Percentiles rank a stretch among this genome's conserved stretches.
Evolutionary conservation across 176 grass and related monocot genomes (phyloP).

Genomic region (Typha latifolia): DNA sequence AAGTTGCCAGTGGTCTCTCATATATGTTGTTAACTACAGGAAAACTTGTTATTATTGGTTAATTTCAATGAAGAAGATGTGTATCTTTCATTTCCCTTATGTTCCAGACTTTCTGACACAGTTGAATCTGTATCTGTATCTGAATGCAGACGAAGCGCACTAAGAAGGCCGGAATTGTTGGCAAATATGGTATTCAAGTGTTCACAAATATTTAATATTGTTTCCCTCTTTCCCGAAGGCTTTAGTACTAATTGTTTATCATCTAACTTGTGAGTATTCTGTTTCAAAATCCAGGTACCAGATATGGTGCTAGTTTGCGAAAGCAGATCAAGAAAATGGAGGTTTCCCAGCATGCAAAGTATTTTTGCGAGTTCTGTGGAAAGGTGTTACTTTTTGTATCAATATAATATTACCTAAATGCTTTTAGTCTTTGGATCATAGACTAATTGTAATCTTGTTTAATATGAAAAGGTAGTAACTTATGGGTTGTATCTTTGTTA

Average conservation of each 20-base stretch:
- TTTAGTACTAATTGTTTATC: not conserved
- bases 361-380: constrained; percentile 92
- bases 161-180: constrained; percentile 88
- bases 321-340: constrained; percentile 99
- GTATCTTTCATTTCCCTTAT: no score
- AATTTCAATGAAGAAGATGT: no score
- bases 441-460: no score
- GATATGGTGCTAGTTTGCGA: constrained; percentile 92
- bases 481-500: no score
- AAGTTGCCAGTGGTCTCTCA: no score
- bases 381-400: constrained; percentile 28
- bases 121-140: not conserved
- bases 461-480: no score
- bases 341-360: constrained; percentile 85
- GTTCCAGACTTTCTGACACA: no score
- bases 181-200: constrained; percentile 64
- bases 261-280: not conserved
- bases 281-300: constrained; percentile 36
- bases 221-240: not conserved
- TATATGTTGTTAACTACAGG: no score
- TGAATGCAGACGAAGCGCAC: constrained; percentile 72
- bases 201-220: not conserved
- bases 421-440: no score
- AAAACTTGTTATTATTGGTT: no score
- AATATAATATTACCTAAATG: not conserved